Evolutionary conservation across 345 rosid species (phyloP).

Genomic region (Citrus australasica): DNA sequence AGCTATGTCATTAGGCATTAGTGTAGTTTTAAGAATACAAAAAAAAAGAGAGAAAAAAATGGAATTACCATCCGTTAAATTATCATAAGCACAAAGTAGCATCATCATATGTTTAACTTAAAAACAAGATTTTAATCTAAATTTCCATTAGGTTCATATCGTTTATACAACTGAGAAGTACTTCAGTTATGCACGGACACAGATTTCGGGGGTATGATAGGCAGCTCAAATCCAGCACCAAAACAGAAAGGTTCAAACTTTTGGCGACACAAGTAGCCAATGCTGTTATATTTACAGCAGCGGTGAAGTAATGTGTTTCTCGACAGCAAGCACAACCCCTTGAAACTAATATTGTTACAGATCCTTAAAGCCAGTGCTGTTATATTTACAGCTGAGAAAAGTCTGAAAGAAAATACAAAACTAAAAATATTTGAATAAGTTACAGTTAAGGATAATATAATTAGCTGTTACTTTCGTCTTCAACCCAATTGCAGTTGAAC

Average conservation of each 20-base stretch:
- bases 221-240: neutral
- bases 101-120: neutral
- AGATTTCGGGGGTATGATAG: neutral
- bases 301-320: slow-evolving; percentile 93
- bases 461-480: slow-evolving; percentile 53
- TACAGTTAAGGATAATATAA: too few species aligned
- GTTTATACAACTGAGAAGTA: slow-evolving; percentile 2
- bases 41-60: too few species aligned
- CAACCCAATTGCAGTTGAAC: slow-evolving; percentile 92
- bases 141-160: neutral
- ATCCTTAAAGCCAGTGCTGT: too few species aligned
- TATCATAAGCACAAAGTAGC: neutral
- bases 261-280: too few species aligned
- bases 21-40: too few species aligned
- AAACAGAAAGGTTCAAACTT: slow-evolving; percentile 11
- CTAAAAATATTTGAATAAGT: too few species aligned
- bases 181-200: neutral
- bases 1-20: too few species aligned
- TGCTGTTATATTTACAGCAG: too few species aligned
- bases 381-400: too few species aligned
- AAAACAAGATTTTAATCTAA: neutral
- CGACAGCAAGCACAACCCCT: slow-evolving; percentile 97
- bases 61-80: too few species aligned
- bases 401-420: too few species aligned
- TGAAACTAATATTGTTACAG: neutral